phyloP scores from a whole-genome alignment of 495 filamentous ascomycete species.

The Penicillium paradoxum region DNA sequence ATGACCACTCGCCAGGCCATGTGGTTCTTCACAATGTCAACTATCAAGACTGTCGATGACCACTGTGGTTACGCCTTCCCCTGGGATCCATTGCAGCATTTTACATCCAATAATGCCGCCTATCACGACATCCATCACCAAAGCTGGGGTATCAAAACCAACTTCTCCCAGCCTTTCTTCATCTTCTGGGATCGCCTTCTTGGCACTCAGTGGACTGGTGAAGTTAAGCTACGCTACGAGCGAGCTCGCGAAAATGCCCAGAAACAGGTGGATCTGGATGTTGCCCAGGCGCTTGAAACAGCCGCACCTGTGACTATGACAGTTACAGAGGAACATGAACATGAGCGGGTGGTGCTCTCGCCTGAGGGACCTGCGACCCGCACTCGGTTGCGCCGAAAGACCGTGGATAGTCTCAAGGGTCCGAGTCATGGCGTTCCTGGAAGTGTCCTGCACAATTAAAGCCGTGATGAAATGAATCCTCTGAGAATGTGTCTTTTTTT shows the following conservation, averaged over 20 bases:
- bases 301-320: slow-evolving; percentile 3
- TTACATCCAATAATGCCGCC: slow-evolving; percentile 87
- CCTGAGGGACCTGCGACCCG: slow-evolving; percentile 28
- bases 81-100: slow-evolving; percentile 86
- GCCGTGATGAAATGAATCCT: slow-evolving; percentile 13
- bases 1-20: slow-evolving; percentile 78
- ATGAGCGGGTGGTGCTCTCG: slow-evolving; percentile 25
- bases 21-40: slow-evolving; percentile 76
- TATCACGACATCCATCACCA: slow-evolving; percentile 99
- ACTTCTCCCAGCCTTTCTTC: slow-evolving; percentile 51
- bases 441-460: slow-evolving; percentile 36
- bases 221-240: slow-evolving; percentile 42
- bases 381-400: slow-evolving; percentile 38
- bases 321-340: slow-evolving; percentile 13
- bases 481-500: slow-evolving; percentile 10
- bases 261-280: slow-evolving; percentile 34
- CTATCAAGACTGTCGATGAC: slow-evolving; percentile 95
- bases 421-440: slow-evolving; percentile 37
- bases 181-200: slow-evolving; percentile 49
- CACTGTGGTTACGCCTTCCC: slow-evolving; percentile 95
- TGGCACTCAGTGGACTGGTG: slow-evolving; percentile 43
- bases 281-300: slow-evolving; percentile 10
- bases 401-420: slow-evolving; percentile 40
- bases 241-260: slow-evolving; percentile 40
- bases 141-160: slow-evolving; percentile 89